A percentile compares a stretch with the other conserved stretches of the same genome.
These are phyloP conservation scores for Mucor circinelloides DNA, from an alignment of 371 early-diverging fungal species.

Conservation along the genomic window DNA sequence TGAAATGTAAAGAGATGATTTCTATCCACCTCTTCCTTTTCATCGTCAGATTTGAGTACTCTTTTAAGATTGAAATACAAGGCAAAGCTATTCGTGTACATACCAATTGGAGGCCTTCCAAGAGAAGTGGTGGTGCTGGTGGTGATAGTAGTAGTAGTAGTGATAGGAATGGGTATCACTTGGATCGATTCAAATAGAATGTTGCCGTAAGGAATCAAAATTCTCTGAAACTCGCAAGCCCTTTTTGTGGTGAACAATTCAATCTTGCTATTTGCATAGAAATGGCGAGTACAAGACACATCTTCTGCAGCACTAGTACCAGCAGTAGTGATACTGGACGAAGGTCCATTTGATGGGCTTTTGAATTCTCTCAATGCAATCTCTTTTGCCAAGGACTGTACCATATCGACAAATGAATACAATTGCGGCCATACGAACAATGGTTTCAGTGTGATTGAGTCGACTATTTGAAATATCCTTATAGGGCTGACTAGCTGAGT, in stretches of 20 bases:
- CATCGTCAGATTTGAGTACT: not conserved
- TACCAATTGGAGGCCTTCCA: not conserved
- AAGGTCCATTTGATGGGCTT: not conserved
- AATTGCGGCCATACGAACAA: slow-evolving; percentile 47
- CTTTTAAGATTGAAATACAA: not conserved
- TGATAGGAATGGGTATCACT: slow-evolving; percentile 6
- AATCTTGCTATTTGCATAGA: slow-evolving; percentile 25
- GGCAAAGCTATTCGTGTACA: not conserved
- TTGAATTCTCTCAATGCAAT: slow-evolving; percentile 8
- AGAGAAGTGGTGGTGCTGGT: not conserved
- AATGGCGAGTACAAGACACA: slow-evolving; percentile 31
- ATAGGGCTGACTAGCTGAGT: slow-evolving; percentile 7
- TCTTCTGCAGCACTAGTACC: not conserved
- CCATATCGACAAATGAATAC: not conserved
- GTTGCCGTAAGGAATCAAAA: slow-evolving; percentile 39
- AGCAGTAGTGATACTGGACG: not conserved
- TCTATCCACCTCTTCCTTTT: not conserved
- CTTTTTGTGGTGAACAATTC: not conserved
- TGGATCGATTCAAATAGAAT: slow-evolving; percentile 36
- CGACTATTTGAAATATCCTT: slow-evolving; percentile 50
- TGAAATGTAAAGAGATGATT: not conserved
- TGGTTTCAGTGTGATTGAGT: slow-evolving; percentile 29
- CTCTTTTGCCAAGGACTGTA: slow-evolving; percentile 5
- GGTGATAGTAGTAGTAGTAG: not conserved
- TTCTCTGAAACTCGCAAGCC: slow-evolving; percentile 26